Percentiles rank a stretch among this genome's conserved stretches.
phyloP scores from a whole-genome alignment of 106 monocot genomes.

The Acorus calamus region DNA sequence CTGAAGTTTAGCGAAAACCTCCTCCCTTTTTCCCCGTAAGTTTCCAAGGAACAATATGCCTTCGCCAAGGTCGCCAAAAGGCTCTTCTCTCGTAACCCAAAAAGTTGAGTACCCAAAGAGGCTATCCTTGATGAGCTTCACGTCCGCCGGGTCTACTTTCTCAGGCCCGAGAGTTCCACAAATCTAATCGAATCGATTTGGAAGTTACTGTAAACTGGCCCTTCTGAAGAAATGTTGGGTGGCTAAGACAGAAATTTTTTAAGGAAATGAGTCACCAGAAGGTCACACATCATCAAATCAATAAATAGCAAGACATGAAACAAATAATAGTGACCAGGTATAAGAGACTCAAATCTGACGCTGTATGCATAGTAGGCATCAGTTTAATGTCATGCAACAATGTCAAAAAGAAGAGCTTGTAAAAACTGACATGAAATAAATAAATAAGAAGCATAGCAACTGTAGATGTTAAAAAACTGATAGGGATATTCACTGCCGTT shows the following conservation, averaged over 20 bases:
- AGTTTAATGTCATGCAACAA: no score
- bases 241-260: conserved; percentile 21
- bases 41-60: conserved; percentile 95
- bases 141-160: conserved; percentile 84
- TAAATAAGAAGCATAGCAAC: no score
- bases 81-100: conserved; percentile 91
- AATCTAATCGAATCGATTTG: conserved; percentile 87
- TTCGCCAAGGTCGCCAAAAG: conserved; percentile 92
- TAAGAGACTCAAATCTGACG: no score
- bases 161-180: conserved; percentile 93
- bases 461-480: no score
- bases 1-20: conserved; percentile 80
- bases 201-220: conserved; percentile 60
- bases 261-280: not conserved
- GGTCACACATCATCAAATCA: not conserved
- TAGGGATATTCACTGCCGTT: no score
- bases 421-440: no score
- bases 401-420: no score
- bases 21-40: conserved; percentile 77
- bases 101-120: conserved; percentile 97
- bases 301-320: not conserved
- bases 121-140: conserved; percentile 84
- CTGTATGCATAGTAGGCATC: no score
- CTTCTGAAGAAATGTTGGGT: conserved; percentile 35
- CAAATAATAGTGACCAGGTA: no score